phyloP scores from a whole-genome alignment of 2,329 filamentous ascomycete species.

The Trichophyton benhamiae region DNA sequence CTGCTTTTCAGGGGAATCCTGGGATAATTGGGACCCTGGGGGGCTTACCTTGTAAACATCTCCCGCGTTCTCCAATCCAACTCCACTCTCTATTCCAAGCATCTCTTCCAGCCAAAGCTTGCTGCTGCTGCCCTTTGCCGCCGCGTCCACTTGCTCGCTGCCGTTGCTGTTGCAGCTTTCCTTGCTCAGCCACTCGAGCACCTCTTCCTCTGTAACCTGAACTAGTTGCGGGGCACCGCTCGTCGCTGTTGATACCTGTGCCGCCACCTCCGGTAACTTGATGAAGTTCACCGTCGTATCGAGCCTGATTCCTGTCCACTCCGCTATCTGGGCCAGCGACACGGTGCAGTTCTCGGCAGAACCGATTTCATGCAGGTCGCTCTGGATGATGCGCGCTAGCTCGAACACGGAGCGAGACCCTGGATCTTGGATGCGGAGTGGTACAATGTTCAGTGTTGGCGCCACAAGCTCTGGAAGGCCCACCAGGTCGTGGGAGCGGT shows the following conservation, averaged over 20 bases:
- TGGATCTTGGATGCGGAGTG: constrained; percentile 45
- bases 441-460: constrained; percentile 70
- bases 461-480: constrained; percentile 42
- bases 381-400: constrained; percentile 52
- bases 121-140: background rate
- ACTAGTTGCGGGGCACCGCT: constrained; percentile 5
- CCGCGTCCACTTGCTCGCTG: background rate
- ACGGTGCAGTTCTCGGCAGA: constrained; percentile 44
- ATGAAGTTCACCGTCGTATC: constrained; percentile 76
- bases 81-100: background rate
- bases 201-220: constrained; percentile 4
- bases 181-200: constrained; percentile 2
- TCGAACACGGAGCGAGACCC: constrained; percentile 29
- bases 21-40: background rate
- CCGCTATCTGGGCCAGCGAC: constrained; percentile 56
- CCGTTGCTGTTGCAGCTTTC: background rate
- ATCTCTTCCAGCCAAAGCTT: background rate
- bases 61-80: background rate
- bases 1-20: background rate
- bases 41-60: constrained; percentile 16
- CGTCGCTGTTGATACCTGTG: background rate
- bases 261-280: constrained; percentile 36
- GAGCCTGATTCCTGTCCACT: constrained; percentile 62
- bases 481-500: constrained; percentile 47
- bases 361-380: constrained; percentile 53